A percentile compares a stretch with the other conserved stretches of the same genome.
Evolutionary conservation across 176 grass and related monocot genomes (phyloP).

Genomic region (Poa pratensis): DNA sequence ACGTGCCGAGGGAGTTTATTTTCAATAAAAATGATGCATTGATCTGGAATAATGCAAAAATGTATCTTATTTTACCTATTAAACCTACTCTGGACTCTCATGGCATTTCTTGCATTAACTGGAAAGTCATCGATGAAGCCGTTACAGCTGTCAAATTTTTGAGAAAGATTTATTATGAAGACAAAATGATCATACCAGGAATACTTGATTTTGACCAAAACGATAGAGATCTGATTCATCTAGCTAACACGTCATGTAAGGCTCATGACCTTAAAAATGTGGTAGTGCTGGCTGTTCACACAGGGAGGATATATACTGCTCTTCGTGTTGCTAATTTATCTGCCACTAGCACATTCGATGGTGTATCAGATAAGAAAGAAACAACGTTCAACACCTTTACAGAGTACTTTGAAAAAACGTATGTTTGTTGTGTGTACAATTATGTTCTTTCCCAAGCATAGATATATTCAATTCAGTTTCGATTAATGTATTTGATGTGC

Average conservation of each 20-base stretch:
- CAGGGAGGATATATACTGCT: conserved; percentile 84
- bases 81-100: conserved; percentile 38
- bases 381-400: conserved; percentile 56
- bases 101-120: conserved; percentile 58
- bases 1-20: conserved; percentile 59
- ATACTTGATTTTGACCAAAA: conserved; percentile 36
- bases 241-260: conserved; percentile 69
- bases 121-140: conserved; percentile 62
- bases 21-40: conserved; percentile 60
- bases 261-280: conserved; percentile 53
- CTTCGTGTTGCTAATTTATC: conserved; percentile 56
- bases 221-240: conserved; percentile 57
- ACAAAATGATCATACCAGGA: conserved; percentile 6
- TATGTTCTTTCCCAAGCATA: conserved; percentile 24
- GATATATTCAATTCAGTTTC: background rate
- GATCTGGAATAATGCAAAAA: conserved; percentile 62
- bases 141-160: conserved; percentile 61
- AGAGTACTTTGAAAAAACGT: conserved; percentile 88
- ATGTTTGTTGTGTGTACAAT: conserved; percentile 37
- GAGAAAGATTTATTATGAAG: conserved; percentile 59
- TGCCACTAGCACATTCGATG: conserved; percentile 80
- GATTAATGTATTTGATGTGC: conserved; percentile 35
- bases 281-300: conserved; percentile 83
- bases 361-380: conserved; percentile 61
- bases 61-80: conserved; percentile 84